Conservation (phyloP, 768 basidiomycete genomes). For the Saitozyma podzolica region DNA sequence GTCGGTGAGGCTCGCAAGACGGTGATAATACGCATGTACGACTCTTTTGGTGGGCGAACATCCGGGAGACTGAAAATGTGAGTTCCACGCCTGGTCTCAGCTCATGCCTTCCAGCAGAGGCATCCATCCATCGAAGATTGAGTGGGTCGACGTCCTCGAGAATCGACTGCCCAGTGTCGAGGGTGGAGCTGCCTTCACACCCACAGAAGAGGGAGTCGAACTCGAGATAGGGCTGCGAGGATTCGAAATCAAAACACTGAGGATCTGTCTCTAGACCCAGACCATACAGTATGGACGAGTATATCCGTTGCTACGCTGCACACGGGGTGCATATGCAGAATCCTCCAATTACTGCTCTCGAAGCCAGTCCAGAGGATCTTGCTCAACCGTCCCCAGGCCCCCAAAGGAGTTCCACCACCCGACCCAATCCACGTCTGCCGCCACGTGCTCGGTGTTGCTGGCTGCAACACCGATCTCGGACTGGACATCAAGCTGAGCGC, state of each 20-base stretch:
- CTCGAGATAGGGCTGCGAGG: neutral
- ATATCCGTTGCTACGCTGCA: no score
- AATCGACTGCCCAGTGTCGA: slow-evolving; percentile 1
- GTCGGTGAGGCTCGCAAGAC: slow-evolving; percentile 56
- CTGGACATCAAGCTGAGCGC: no score
- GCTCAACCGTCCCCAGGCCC: no score
- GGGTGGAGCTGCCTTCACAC: neutral
- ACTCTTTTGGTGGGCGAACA: slow-evolving; percentile 85
- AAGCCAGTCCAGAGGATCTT: no score
- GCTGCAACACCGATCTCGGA: no score
- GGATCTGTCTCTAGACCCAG: no score
- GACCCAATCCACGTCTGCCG: no score
- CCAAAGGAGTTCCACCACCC: no score
- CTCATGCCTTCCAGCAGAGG: neutral
- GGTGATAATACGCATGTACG: slow-evolving; percentile 78
- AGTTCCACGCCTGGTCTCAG: slow-evolving; percentile 11
- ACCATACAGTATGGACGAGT: no score
- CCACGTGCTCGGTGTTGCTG: no score
- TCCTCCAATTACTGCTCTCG: no score
- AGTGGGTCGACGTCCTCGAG: slow-evolving; percentile 8
- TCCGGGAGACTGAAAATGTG: slow-evolving; percentile 62
- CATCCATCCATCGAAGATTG: neutral
- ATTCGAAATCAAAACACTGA: slow-evolving; percentile 13
- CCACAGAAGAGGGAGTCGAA: neutral
- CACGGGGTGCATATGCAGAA: no score